phyloP scores from a whole-genome alignment of 2,329 filamentous ascomycete genomes.

The Aspergillus pseudotamarii region DNA sequence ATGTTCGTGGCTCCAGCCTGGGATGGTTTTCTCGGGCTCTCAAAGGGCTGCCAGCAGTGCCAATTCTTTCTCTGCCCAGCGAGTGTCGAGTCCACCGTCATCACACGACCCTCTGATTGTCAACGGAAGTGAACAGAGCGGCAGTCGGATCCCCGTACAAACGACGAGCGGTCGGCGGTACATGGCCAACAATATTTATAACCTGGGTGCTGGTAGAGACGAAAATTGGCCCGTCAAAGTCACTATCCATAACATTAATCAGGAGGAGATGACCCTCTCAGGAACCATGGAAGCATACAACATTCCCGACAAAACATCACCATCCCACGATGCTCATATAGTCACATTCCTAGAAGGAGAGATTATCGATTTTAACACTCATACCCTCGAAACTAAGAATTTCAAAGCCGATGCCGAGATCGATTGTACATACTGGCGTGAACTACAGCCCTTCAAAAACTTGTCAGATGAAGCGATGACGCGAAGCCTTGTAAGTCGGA shows the following conservation, averaged over 20 bases:
- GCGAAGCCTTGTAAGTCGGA: constrained; percentile 48
- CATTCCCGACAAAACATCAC: constrained; percentile 57
- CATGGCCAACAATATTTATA: constrained; percentile 32
- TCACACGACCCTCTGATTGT: constrained; percentile 38
- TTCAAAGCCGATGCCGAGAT: constrained; percentile 50
- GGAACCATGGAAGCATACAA: constrained; percentile 73
- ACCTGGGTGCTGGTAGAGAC: constrained; percentile 40
- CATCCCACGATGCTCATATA: constrained; percentile 53
- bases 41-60: constrained; percentile 57
- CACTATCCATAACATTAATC: constrained; percentile 65
- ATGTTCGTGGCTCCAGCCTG: constrained; percentile 65
- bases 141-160: constrained; percentile 38
- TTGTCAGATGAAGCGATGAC: constrained; percentile 47
- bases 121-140: constrained; percentile 34
- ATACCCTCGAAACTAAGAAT: constrained; percentile 51
- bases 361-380: constrained; percentile 64
- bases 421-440: constrained; percentile 53
- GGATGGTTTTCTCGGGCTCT: constrained; percentile 62
- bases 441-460: constrained; percentile 51
- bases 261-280: constrained; percentile 62
- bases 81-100: constrained; percentile 28
- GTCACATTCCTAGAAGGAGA: constrained; percentile 70
- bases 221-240: constrained; percentile 71
- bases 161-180: constrained; percentile 42
- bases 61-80: constrained; percentile 33